Evolutionary conservation across 176 grass and related monocot species (phyloP), one percentile per base, ranked within the genome.

Genomic region (Zoysia japonica): DNA sequence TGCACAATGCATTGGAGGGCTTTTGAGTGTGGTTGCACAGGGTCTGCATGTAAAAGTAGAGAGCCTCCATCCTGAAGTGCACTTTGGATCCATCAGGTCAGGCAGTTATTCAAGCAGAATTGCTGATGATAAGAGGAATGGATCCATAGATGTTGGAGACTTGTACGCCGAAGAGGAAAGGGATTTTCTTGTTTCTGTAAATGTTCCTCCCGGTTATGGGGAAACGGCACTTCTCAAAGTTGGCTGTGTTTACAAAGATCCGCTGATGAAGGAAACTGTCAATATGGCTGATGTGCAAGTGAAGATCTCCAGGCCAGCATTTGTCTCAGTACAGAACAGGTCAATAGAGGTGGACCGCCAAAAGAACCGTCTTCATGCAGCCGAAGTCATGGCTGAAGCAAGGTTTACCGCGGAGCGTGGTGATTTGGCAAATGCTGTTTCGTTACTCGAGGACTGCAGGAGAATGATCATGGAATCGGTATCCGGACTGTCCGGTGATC

Each of bases 1-100:
- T 75, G 94, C 94, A 1, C 91, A 90, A n/a, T 97, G 94, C 61
- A 97, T 97, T 5, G 94, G 94, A 56, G 94, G 94, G 70, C 94
- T 97, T 47, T 42, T 97, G 66, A 97, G 94, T 12, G 94, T 97
- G 8, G 87, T 94, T 6, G 89, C 89, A 43, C 94, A 97, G 77
- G 87, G 80, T 47, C 68, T 97, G 11, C 89, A 82, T 65, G 83
- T 97, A 14, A 84, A 86, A 41, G 72, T 92, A 51, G 83, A 94
- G 76, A 82, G 80, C n/a, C 72, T 87, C 47, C 83, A 94, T 66
- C 85, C 82, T 56, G 91, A 74, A 5, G 82, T 97, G 57, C 79
- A 90, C 42, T 87, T 97, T 15, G 72, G 72, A 9, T 70, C 72
- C 57, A 92, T 97, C 52, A 92, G 90, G 83, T 97, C 94, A 71